These are phyloP conservation scores for Russula emetica DNA, from an alignment of 768 basidiomycete species.

Conservation along the genomic window DNA sequence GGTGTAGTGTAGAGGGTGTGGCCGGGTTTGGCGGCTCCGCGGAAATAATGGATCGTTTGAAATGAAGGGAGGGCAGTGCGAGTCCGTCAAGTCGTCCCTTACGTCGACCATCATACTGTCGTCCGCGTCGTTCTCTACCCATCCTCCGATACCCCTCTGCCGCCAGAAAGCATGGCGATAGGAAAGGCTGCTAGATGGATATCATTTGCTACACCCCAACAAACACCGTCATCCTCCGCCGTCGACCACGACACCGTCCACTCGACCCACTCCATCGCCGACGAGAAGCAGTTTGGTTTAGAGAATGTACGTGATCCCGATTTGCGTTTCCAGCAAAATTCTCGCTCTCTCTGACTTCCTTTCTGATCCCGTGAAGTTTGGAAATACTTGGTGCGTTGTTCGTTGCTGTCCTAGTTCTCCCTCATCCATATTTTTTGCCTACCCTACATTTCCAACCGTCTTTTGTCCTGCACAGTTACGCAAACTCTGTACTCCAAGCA, in stretches of 20 bases:
- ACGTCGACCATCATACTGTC: not conserved
- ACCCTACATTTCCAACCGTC: not conserved
- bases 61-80: not conserved
- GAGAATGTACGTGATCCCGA: conserved; percentile 75
- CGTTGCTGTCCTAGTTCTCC: not conserved
- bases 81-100: conserved; percentile 4
- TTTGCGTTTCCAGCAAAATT: conserved; percentile 25
- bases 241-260: conserved; percentile 4
- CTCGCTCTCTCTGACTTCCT: conserved; percentile 8
- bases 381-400: conserved; percentile 80
- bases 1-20: too few species aligned
- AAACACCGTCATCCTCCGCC: conserved; percentile 14
- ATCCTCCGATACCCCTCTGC: not conserved
- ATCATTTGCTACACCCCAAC: conserved; percentile 21
- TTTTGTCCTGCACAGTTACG: conserved; percentile 57
- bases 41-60: conserved; percentile 3
- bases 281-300: conserved; percentile 88
- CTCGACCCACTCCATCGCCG: conserved; percentile 47
- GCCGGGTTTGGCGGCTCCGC: conserved; percentile 16
- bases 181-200: conserved; percentile 28
- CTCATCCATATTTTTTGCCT: not conserved
- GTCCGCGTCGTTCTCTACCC: not conserved
- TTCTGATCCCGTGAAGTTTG: conserved; percentile 60
- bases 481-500: conserved; percentile 97
- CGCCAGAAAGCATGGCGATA: conserved; percentile 22